phyloP scores from a whole-genome alignment of 2,329 filamentous ascomycete genomes.

The Aspergillus melleus region DNA sequence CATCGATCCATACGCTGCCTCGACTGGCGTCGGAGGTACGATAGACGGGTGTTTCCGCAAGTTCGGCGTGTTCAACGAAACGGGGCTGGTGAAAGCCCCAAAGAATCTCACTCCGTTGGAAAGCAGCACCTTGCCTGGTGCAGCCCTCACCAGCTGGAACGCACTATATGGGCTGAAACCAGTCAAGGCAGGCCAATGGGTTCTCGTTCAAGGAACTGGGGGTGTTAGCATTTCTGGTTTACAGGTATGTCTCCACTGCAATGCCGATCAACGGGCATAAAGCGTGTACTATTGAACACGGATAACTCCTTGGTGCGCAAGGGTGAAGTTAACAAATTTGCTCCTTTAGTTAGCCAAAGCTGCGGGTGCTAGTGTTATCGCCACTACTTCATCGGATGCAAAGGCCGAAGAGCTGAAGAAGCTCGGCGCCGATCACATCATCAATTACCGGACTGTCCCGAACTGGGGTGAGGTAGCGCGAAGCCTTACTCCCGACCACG shows the following conservation, averaged over 20 bases:
- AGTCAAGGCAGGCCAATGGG: constrained; percentile 46
- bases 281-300: too few species aligned
- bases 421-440: constrained; percentile 56
- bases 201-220: constrained; percentile 55
- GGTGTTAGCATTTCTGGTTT: constrained; percentile 53
- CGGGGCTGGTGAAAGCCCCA: too few species aligned
- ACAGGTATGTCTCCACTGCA: too few species aligned
- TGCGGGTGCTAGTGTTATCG: constrained; percentile 57
- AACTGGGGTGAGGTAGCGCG: constrained; percentile 16
- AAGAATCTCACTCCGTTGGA: too few species aligned
- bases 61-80: too few species aligned
- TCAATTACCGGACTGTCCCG: constrained; percentile 54
- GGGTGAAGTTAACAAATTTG: too few species aligned
- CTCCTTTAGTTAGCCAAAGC: constrained; percentile 42
- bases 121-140: too few species aligned
- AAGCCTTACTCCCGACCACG: constrained; percentile 21
- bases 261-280: too few species aligned
- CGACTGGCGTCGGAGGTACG: too few species aligned
- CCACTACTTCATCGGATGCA: constrained; percentile 53
- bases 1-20: too few species aligned
- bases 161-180: constrained; percentile 11
- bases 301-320: too few species aligned
- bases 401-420: constrained; percentile 54
- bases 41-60: too few species aligned
- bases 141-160: not conserved